Evolutionary conservation across 768 basidiomycete genomes (phyloP).

Genomic region (Macrolepiota fuliginosa): DNA sequence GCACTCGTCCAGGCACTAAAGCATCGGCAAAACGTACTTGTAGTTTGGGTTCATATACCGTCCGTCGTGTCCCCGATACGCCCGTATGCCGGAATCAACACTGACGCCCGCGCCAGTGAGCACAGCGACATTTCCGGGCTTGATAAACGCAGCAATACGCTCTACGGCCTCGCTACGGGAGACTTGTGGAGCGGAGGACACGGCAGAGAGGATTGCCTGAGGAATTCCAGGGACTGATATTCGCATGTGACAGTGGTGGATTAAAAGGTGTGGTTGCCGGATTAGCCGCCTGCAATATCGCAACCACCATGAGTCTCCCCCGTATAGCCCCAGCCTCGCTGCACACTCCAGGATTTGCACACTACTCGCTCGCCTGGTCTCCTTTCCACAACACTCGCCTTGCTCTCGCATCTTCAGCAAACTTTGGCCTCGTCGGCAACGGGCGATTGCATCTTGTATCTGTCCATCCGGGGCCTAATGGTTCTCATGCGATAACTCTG

Average conservation of each 20-base stretch:
- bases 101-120: conserved; percentile 93
- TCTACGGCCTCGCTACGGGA: conserved; percentile 53
- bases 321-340: conserved; percentile 9
- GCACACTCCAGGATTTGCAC: conserved; percentile 81
- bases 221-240: conserved; percentile 77
- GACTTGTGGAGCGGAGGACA: conserved; percentile 33
- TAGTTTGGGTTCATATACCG: conserved; percentile 90
- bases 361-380: conserved; percentile 81
- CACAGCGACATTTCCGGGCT: conserved; percentile 66
- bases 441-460: conserved; percentile 78
- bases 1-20: background rate
- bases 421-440: conserved; percentile 95
- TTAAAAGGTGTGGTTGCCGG: conserved; percentile 19
- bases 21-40: conserved; percentile 46
- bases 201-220: conserved; percentile 50
- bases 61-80: conserved; percentile 88
- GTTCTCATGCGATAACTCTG: conserved; percentile 42
- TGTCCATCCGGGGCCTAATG: conserved; percentile 44
- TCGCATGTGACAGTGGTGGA: conserved; percentile 59
- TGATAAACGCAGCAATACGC: conserved; percentile 63
- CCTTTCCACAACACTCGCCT: conserved; percentile 76
- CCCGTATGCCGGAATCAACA: conserved; percentile 93
- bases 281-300: conserved; percentile 11
- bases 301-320: conserved; percentile 44
- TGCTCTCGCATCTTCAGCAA: conserved; percentile 82